Evolutionary conservation across 2,329 filamentous ascomycete genomes (phyloP).

Genomic region (Verticillium isaacii): DNA sequence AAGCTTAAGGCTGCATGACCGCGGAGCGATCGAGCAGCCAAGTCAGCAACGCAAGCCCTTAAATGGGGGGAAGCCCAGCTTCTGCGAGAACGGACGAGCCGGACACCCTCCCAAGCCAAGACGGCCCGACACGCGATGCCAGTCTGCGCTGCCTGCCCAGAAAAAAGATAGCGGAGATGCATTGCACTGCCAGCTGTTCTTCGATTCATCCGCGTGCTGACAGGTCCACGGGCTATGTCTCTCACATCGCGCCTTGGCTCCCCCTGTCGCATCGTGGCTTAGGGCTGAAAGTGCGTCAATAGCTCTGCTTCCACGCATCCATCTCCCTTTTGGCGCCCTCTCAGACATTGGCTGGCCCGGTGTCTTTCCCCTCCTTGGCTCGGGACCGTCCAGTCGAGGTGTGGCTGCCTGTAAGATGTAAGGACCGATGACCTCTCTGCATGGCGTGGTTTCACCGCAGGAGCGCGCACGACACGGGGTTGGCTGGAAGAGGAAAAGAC

Average conservation of each 20-base stretch:
- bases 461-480: background rate
- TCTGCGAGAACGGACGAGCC: background rate
- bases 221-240: background rate
- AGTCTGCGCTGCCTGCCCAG: background rate
- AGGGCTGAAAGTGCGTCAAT: slow-evolving; percentile 9
- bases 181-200: background rate
- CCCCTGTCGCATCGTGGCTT: slow-evolving; percentile 6
- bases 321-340: background rate
- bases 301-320: background rate
- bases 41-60: background rate
- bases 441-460: background rate
- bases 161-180: background rate
- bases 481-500: background rate
- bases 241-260: background rate
- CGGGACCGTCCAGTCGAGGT: background rate
- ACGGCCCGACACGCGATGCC: background rate
- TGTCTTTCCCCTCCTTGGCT: background rate
- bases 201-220: background rate
- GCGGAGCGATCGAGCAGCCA: background rate
- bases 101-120: background rate
- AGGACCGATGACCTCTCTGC: background rate
- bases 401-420: background rate
- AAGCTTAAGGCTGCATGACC: background rate
- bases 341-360: background rate
- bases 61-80: background rate